These are phyloP conservation scores for Rhodotorula sp. DNA, from an alignment of 1,284 basidiomycete genomes.

Conservation along the genomic window DNA sequence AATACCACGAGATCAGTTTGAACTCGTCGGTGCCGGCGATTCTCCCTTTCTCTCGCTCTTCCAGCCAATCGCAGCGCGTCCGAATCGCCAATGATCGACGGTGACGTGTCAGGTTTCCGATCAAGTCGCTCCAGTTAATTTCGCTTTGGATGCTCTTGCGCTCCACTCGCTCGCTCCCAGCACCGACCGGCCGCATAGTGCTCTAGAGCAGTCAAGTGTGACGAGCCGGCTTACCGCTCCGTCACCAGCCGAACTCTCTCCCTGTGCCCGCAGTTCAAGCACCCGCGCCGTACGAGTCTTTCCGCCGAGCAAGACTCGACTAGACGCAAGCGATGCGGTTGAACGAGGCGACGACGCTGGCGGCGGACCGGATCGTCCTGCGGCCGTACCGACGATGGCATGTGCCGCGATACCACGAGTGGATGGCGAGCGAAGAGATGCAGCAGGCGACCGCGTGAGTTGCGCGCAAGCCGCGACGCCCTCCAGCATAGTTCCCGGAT, in stretches of 20 bases:
- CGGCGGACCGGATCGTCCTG: constrained; percentile 63
- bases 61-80: not conserved
- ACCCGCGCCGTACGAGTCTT: no score
- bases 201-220: no score
- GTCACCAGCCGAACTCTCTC: no score
- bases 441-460: constrained; percentile 67
- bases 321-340: constrained; percentile 58
- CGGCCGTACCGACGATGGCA: constrained; percentile 66
- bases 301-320: not conserved
- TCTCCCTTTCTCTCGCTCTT: not conserved
- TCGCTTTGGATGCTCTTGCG: no score
- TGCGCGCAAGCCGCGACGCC: not conserved
- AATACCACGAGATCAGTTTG: not conserved
- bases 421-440: constrained; percentile 81
- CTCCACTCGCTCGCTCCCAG: no score
- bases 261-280: no score
- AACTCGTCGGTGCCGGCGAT: not conserved
- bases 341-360: constrained; percentile 64
- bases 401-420: constrained; percentile 66
- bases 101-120: not conserved
- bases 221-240: no score
- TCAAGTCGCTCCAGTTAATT: not conserved
- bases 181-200: no score
- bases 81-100: not conserved
- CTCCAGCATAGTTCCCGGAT: not conserved